phyloP scores from a whole-genome alignment of 1,284 basidiomycete genomes.

The Boletellus deceptivus region DNA sequence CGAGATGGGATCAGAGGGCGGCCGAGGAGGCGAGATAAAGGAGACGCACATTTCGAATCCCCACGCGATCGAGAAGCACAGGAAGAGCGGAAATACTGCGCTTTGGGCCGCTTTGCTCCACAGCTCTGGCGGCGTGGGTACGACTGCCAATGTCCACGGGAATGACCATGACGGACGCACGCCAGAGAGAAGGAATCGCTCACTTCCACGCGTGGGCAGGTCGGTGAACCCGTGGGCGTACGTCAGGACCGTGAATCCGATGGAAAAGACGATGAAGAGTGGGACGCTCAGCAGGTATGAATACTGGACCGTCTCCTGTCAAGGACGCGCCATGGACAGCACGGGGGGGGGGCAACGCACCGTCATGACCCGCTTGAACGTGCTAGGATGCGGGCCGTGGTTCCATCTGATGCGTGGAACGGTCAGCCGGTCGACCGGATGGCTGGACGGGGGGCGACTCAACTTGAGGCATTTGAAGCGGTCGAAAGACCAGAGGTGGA shows the following conservation, averaged over 20 bases:
- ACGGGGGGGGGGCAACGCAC: conserved; percentile 40
- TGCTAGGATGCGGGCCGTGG: conserved; percentile 58
- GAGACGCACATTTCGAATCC: conserved; percentile 64
- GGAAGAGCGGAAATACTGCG: conserved; percentile 60
- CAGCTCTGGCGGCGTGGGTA: conserved; percentile 58
- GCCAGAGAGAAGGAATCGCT: too few species aligned
- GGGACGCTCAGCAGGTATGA: conserved; percentile 67
- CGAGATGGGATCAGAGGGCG: background rate
- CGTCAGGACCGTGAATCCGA: conserved; percentile 68
- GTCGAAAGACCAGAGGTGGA: conserved; percentile 77
- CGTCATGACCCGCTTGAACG: conserved; percentile 80
- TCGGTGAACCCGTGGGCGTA: conserved; percentile 58
- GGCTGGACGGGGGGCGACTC: conserved; percentile 13
- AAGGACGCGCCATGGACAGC: too few species aligned
- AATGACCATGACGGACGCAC: too few species aligned
- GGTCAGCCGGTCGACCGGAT: too few species aligned
- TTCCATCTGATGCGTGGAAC: conserved; percentile 51
- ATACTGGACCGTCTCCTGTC: conserved; percentile 47
- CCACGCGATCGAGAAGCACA: conserved; percentile 66
- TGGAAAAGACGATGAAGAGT: conserved; percentile 52
- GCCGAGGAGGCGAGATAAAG: background rate
- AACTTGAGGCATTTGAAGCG: conserved; percentile 69
- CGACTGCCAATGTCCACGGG: conserved; percentile 22
- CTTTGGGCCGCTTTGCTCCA: conserved; percentile 50
- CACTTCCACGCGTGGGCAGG: too few species aligned